Evolutionary conservation across 106 monocot species (phyloP), one percentile per base, ranked within the genome.

Genomic region (Phalaenopsis equestris): DNA sequence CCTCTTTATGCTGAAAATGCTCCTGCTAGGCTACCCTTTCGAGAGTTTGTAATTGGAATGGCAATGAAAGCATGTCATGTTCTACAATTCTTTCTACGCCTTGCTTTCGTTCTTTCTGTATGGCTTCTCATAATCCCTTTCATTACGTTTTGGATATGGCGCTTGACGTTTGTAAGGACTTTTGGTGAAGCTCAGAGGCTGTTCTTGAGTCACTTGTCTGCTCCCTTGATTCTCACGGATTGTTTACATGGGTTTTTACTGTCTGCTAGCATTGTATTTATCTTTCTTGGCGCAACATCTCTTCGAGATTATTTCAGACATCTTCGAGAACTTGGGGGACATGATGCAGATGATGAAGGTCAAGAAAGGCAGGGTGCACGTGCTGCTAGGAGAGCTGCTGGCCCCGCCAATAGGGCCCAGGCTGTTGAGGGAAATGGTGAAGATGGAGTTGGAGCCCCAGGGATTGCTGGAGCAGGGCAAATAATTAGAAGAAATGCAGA

Each of bases 41-140:
- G 90, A 82, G 99, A 99, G 77, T 95, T 99, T 83, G 74, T 99
- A 10, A 64, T 95, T 82, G 99, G 99, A 39, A 93, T 95, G 88
- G 90, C 86, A 37, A 93, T 95, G 90, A 99, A 99, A 86, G 85
- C 88, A 75, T 99, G 85, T 55, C 93, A 93, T 79, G 95, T 99
- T 67, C 75, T 99, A 48, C 99, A 99, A 56, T 95, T 99, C 76
- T 89, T 95, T 79, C 85, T 99, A 15, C 90, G 99, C 1, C 93
- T 99, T 76, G 91, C 88, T 68, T 99, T 99, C 78, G 99, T 99
- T 56, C 93, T 99, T 56, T 99, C 99, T 64, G 95, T 99, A 67
- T 99, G 99, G 99, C 95, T 99, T 78, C 86, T 99, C 45, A 93
- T 99, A 78, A 99, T 99, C 83, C 99, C 99, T 58, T 99, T 99